Conservation (phyloP, 192 early-diverging fungal species). For the Gaertneriomyces semiglobifer region DNA sequence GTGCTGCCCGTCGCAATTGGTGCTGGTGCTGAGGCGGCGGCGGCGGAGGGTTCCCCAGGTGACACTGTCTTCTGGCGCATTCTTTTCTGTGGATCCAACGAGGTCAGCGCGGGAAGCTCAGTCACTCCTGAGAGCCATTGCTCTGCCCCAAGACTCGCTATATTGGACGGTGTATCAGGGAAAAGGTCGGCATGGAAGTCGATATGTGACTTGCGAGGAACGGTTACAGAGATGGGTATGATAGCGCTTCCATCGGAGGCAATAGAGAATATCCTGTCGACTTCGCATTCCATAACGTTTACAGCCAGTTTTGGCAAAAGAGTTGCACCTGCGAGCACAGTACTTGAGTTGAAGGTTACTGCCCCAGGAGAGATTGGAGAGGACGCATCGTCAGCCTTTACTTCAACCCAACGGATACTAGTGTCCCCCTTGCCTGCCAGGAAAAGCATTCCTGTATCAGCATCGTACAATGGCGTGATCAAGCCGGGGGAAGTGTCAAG, state of each 20-base stretch:
- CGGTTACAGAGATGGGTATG: constrained; percentile 64
- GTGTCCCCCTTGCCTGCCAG: constrained; percentile 69
- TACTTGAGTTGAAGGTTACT: constrained; percentile 41
- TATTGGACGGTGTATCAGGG: constrained; percentile 62
- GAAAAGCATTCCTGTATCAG: constrained; percentile 76
- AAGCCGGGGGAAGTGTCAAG: constrained; percentile 71
- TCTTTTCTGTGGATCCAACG: constrained; percentile 13
- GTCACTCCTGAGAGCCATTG: constrained; percentile 57
- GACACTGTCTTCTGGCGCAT: neutral
- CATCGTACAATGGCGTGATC: constrained; percentile 71
- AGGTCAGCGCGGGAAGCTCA: constrained; percentile 6
- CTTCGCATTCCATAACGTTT: constrained; percentile 56
- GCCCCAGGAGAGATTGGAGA: constrained; percentile 46
- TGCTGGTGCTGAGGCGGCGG: too few species aligned
- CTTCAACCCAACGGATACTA: constrained; percentile 64
- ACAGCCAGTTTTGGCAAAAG: constrained; percentile 67
- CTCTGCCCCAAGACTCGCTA: constrained; percentile 48
- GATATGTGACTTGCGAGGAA: constrained; percentile 72
- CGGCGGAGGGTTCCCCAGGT: too few species aligned
- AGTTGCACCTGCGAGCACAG: constrained; percentile 53
- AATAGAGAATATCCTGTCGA: constrained; percentile 51
- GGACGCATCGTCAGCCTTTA: constrained; percentile 27
- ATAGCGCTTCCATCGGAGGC: constrained; percentile 56
- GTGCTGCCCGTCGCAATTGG: too few species aligned
- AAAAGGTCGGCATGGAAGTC: constrained; percentile 85